A percentile compares a stretch with the other conserved stretches of the same genome.
These are phyloP conservation scores for Tuber microsphaerosporum DNA, from an alignment of 495 filamentous ascomycete genomes.

Conservation along the genomic window DNA sequence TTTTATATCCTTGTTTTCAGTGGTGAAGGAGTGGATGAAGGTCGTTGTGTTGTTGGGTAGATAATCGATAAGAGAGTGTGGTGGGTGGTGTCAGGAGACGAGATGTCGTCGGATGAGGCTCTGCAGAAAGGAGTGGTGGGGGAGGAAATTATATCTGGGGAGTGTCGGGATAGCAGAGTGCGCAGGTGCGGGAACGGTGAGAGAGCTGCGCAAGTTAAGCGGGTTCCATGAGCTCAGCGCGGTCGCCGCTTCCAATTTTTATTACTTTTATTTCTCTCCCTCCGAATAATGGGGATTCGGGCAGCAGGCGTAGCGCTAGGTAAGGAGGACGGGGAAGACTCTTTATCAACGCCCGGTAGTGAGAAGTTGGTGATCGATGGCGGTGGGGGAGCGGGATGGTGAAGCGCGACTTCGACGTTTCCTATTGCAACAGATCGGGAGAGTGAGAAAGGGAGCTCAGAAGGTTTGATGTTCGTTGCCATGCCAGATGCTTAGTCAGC, in stretches of 20 bases:
- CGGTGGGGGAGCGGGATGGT: slow-evolving; percentile 25
- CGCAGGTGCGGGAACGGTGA: slow-evolving; percentile 12
- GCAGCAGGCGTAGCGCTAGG: background rate
- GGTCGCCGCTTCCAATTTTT: background rate
- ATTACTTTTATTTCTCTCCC: background rate
- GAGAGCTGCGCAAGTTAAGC: slow-evolving; percentile 26
- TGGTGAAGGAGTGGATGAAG: slow-evolving; percentile 50
- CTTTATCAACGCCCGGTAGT: slow-evolving; percentile 28
- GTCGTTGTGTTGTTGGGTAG: slow-evolving; percentile 78
- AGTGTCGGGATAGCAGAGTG: slow-evolving; percentile 30
- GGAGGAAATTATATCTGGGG: slow-evolving; percentile 56
- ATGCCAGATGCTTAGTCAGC: background rate
- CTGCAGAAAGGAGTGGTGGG: slow-evolving; percentile 68
- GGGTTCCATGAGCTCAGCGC: slow-evolving; percentile 27
- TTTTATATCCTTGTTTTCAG: slow-evolving; percentile 16
- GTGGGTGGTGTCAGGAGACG: slow-evolving; percentile 50
- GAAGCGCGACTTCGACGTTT: slow-evolving; percentile 36
- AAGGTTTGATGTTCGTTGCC: slow-evolving; percentile 23
- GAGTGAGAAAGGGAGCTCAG: slow-evolving; percentile 31
- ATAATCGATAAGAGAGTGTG: slow-evolving; percentile 84
- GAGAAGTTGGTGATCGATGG: slow-evolving; percentile 28
- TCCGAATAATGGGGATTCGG: background rate
- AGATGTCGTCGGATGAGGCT: slow-evolving; percentile 76
- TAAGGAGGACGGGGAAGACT: slow-evolving; percentile 6
- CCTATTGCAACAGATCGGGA: slow-evolving; percentile 33